phyloP scores from a whole-genome alignment of 495 filamentous ascomycete species.

The Glutinoglossum americanum region DNA sequence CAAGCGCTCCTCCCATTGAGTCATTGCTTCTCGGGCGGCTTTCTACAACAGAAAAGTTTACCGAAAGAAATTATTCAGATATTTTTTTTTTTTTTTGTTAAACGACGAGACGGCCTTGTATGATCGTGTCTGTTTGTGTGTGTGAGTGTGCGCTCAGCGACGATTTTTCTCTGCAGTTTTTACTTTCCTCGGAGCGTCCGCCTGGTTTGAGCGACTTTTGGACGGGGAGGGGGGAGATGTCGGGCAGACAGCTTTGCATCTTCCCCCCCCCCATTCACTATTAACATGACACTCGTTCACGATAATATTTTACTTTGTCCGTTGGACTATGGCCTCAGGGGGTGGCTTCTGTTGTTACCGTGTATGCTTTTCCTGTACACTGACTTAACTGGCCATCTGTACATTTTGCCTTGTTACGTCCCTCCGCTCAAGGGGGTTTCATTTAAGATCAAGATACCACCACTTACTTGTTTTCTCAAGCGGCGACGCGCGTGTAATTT shows the following conservation, averaged over 20 bases:
- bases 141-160: not conserved
- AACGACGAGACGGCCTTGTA: conserved; percentile 1
- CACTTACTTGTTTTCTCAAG: not conserved
- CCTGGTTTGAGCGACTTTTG: not conserved
- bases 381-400: not conserved
- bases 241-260: not conserved
- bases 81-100: no score
- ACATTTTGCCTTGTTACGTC: not conserved
- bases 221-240: not conserved
- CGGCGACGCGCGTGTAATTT: not conserved
- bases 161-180: not conserved
- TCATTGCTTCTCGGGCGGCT: not conserved
- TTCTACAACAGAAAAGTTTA: conserved; percentile 2
- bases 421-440: not conserved
- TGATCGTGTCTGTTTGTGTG: not conserved
- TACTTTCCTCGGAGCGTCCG: not conserved
- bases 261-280: not conserved
- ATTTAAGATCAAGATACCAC: not conserved
- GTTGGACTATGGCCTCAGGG: not conserved
- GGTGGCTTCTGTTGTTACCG: not conserved
- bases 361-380: not conserved
- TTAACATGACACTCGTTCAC: not conserved
- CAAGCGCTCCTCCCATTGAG: not conserved
- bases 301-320: not conserved
- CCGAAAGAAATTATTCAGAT: not conserved